Percentiles rank a stretch among this genome's conserved stretches.
These are phyloP conservation scores for Chlamydomonas reinhardtii DNA, from an alignment of 163 green algal species.

Conservation along the genomic window DNA sequence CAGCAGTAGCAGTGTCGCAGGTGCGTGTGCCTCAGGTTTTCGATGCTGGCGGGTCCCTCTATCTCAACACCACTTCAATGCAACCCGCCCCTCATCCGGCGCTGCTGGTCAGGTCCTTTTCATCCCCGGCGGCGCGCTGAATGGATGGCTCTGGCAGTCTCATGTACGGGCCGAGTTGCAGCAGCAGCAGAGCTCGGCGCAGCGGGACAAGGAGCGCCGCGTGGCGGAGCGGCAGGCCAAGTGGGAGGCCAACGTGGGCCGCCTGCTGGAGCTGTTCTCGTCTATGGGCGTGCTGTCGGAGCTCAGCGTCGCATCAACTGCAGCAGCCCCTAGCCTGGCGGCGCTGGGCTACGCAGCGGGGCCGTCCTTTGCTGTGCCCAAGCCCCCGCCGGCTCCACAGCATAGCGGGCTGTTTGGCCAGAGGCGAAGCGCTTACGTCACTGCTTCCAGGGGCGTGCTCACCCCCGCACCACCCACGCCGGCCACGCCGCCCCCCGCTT, in stretches of 20 bases:
- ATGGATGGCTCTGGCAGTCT: no score
- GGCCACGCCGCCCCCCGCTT: neutral
- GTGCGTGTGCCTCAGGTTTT: no score
- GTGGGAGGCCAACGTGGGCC: constrained; percentile 39
- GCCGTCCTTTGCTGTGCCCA: neutral
- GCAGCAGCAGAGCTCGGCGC: neutral
- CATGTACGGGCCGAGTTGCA: no score
- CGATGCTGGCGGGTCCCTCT: no score
- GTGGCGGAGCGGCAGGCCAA: constrained; percentile 40
- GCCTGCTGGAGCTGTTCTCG: constrained; percentile 58
- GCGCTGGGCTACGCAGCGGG: neutral
- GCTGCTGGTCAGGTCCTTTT: neutral
- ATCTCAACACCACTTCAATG: no score
- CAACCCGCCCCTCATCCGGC: no score
- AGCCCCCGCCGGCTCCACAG: no score
- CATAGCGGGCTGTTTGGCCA: no score
- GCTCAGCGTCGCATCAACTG: neutral
- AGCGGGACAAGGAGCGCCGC: constrained; percentile 4
- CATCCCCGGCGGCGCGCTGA: neutral
- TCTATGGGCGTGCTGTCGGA: constrained; percentile 37
- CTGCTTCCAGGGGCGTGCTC: no score
- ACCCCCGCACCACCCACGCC: neutral
- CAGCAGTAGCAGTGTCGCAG: no score
- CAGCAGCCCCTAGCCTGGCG: neutral
- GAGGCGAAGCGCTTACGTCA: no score